Conservation (phyloP, 345 rosid genomes). For the Eutrema yunnanense region DNA sequence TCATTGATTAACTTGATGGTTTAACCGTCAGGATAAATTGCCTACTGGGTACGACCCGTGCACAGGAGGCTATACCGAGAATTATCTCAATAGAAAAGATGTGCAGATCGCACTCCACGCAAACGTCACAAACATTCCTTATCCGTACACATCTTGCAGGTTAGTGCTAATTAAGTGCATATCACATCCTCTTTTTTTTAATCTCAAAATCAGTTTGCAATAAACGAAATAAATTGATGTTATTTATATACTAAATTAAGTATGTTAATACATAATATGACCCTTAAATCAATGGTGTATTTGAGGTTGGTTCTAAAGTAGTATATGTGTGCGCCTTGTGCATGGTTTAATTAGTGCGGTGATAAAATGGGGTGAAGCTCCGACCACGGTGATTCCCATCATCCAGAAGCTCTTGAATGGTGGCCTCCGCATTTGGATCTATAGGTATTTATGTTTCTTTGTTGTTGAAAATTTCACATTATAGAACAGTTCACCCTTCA, state of each 20-base stretch:
- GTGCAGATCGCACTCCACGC: conserved; percentile 74
- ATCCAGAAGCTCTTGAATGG: conserved; percentile 47
- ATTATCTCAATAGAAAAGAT: conserved; percentile 56
- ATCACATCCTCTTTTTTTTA: too few species aligned
- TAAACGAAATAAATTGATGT: too few species aligned
- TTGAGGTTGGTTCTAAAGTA: too few species aligned
- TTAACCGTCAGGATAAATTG: conserved; percentile 39
- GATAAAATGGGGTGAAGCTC: conserved; percentile 50
- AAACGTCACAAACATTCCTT: conserved; percentile 52
- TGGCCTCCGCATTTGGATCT: conserved; percentile 71
- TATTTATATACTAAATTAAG: too few species aligned
- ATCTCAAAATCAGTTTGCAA: too few species aligned
- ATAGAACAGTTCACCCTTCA: too few species aligned
- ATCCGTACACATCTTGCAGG: conserved; percentile 70
- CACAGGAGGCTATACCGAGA: conserved; percentile 41
- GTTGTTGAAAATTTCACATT: background rate
- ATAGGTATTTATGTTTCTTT: conserved; percentile 39
- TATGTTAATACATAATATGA: too few species aligned
- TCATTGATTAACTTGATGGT: background rate
- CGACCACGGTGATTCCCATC: conserved; percentile 45
- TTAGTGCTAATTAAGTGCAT: background rate
- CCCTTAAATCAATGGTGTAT: too few species aligned
- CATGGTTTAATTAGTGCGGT: conserved; percentile 23
- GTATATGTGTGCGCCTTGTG: background rate
- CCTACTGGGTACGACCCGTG: conserved; percentile 79